phyloP scores from a whole-genome alignment of 176 grass and related monocot genomes.

The Elaeis guineensis region DNA sequence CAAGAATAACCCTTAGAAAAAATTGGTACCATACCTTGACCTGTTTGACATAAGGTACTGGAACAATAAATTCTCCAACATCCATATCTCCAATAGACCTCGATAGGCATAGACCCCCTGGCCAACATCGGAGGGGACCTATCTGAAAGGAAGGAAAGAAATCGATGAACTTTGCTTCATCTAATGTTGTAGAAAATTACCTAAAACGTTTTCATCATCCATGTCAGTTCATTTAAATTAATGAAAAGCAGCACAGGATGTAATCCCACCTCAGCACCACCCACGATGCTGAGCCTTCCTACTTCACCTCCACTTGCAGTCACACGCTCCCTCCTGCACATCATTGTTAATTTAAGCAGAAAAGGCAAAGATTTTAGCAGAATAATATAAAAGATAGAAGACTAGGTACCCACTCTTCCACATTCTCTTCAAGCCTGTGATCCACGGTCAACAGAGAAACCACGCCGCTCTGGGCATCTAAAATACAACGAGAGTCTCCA shows the following conservation, averaged over 20 bases:
- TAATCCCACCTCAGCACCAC: constrained; percentile 76
- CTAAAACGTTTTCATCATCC: not conserved
- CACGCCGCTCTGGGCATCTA: constrained; percentile 63
- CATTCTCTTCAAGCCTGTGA: constrained; percentile 93
- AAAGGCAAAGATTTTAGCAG: not conserved
- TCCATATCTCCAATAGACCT: constrained; percentile 98
- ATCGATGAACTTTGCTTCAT: not conserved
- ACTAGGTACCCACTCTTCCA: constrained; percentile 69
- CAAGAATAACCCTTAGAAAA: not conserved
- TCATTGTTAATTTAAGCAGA: not conserved
- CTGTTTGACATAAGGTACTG: constrained; percentile 95
- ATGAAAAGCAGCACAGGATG: constrained; percentile 15
- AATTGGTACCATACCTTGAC: constrained; percentile 47
- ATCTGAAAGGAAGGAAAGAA: constrained; percentile 48
- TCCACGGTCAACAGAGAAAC: constrained; percentile 90
- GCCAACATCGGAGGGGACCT: constrained; percentile 89
- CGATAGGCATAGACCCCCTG: constrained; percentile 82
- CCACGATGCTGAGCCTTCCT: constrained; percentile 89
- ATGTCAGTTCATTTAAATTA: constrained; percentile 2
- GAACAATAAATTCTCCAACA: constrained; percentile 93
- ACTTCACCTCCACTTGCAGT: constrained; percentile 97
- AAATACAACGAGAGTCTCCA: constrained; percentile 90
- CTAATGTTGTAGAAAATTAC: not conserved
- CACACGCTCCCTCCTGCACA: constrained; percentile 79
- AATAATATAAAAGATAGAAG: not conserved